phyloP scores from a whole-genome alignment of 345 rosid species.

The Streptanthus diversifolius region DNA sequence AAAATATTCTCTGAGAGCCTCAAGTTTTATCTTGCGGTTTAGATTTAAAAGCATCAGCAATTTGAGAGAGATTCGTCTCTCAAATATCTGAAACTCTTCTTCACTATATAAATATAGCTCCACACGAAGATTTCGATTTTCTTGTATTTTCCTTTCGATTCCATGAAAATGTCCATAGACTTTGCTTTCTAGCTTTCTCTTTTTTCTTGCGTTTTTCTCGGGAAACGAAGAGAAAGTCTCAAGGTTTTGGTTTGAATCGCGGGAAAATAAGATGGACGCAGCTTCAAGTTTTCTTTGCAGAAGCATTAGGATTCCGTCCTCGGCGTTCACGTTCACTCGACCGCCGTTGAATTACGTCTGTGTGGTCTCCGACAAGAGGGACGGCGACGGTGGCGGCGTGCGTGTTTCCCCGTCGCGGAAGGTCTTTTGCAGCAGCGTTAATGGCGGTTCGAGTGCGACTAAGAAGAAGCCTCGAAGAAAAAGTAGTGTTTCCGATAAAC shows the following conservation, averaged over 20 bases:
- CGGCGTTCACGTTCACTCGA: conserved; percentile 34
- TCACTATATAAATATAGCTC: background rate
- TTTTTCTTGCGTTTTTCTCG: background rate
- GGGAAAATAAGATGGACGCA: conserved; percentile 39
- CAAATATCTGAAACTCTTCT: conserved; percentile 16
- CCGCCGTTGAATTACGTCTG: conserved; percentile 39
- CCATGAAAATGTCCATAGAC: conserved; percentile 9
- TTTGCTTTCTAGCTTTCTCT: conserved; percentile 5
- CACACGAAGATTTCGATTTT: conserved; percentile 1
- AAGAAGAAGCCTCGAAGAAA: conserved; percentile 47
- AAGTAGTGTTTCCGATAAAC: conserved; percentile 26
- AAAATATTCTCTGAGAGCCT: conserved; percentile 27
- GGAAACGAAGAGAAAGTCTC: background rate
- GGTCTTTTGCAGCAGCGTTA: conserved; percentile 30
- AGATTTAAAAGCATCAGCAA: conserved; percentile 9
- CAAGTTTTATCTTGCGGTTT: conserved; percentile 36
- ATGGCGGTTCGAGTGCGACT: conserved; percentile 23
- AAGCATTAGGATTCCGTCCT: conserved; percentile 43
- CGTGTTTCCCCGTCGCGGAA: conserved; percentile 24
- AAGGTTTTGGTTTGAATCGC: background rate
- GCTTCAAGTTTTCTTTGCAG: conserved; percentile 46
- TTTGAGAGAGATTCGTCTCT: background rate
- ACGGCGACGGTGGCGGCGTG: conserved; percentile 15
- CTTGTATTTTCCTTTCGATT: conserved; percentile 2
- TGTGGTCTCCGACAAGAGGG: conserved; percentile 22